Evolutionary conservation across 2,329 filamentous ascomycete genomes (phyloP), one percentile per base, ranked within the genome.

Genomic region (Calonectria crousiana): DNA sequence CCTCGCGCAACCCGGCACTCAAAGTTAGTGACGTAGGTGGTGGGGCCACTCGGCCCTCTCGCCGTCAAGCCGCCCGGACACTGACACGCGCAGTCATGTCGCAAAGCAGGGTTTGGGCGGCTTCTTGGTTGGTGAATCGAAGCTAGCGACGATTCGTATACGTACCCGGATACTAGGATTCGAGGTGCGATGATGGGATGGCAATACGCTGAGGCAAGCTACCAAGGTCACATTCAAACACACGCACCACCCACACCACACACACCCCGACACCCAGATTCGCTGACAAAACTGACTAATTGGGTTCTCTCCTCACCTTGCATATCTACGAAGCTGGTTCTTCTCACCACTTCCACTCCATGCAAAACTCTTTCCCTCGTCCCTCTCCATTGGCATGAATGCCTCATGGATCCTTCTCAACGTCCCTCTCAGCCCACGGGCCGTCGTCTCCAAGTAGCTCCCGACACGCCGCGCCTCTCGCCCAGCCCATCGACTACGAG

Each of bases 351-450:
- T 36, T 18, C 49, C 47, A 36, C 30, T 58, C 34, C 34, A 18
- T 67, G n/a, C 28, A 47, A 56, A 51, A 44, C 51, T 52, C 30
- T n/a, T 58, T 52, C 38, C 67, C 41, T 51, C 38, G 34, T 65
- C 28, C 26, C 13, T 47, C 34, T 65, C 36, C 34, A 44, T n/a
- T 68, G 47, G 69, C 71, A 74, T 78, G 77, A 72, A 56, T 62
- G 65, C 69, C 62, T 36, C 69, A 80, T 80, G 79, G 78, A 77
- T 78, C 75, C 75, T 51, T 73, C 78, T 56, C 70, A 74, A 4
- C 72, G 51, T n/a, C 76, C 66, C 18, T 65, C 73, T 26, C 30
- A 20, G 75, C 75, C 78, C 56, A 52, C 75, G 68, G 79, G 79
- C 75, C 67, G 73, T 70, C 41, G n/a, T n/a, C 71, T 77, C 2